Percentiles rank a stretch among this genome's conserved stretches.
These are phyloP conservation scores for Endoconidiophora polonica DNA, from an alignment of 2,329 filamentous ascomycete genomes.

Conservation along the genomic window DNA sequence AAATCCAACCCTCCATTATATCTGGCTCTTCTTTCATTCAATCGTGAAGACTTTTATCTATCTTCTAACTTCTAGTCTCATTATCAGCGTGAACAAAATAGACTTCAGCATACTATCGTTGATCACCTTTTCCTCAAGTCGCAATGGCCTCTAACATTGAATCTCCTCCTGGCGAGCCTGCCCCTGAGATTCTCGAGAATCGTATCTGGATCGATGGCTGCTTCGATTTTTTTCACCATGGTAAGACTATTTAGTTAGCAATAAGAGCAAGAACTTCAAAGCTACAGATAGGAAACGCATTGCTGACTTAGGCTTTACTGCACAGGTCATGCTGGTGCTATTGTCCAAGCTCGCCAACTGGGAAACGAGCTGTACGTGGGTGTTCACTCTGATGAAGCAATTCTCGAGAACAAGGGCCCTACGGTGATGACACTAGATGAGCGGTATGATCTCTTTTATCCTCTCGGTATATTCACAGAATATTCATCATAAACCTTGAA, in stretches of 20 bases:
- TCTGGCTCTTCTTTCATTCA: too few relatives aligned
- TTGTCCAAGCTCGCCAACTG: conserved; percentile 86
- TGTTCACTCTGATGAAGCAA: conserved; percentile 89
- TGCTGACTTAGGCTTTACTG: neutral
- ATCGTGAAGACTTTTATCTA: too few relatives aligned
- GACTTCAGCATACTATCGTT: too few relatives aligned
- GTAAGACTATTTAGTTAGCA: conserved; percentile 27
- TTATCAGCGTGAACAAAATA: too few relatives aligned
- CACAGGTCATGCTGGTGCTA: conserved; percentile 81
- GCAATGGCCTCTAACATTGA: conserved; percentile 10
- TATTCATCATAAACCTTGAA: neutral
- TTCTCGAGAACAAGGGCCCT: conserved; percentile 91
- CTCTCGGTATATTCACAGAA: neutral
- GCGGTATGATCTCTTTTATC: conserved; percentile 33
- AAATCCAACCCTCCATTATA: too few relatives aligned
- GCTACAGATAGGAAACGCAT: neutral
- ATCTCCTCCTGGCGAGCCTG: conserved; percentile 29
- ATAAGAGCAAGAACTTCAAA: neutral
- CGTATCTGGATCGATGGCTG: conserved; percentile 97
- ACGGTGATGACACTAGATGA: conserved; percentile 92
- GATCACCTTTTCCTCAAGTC: neutral
- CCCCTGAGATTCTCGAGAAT: conserved; percentile 41
- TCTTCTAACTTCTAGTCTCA: too few relatives aligned
- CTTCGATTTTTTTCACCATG: conserved; percentile 98
- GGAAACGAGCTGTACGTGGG: conserved; percentile 80